Conservation (phyloP, 108 stramenopile genomes). For the Cyclotella cryptica region DNA sequence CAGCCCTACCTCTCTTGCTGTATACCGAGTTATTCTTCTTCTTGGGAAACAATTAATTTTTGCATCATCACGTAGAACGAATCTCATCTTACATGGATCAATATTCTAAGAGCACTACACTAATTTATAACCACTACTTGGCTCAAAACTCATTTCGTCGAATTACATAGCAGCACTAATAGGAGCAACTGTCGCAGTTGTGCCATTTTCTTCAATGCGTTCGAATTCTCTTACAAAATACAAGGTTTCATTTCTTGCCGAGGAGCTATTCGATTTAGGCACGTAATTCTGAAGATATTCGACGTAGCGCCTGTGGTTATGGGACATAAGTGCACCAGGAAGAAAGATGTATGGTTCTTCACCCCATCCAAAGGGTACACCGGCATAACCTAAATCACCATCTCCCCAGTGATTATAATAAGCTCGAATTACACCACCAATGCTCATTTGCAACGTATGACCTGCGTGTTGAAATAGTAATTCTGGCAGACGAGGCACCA, state of each 20-base stretch:
- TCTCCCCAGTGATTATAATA: conserved; percentile 73
- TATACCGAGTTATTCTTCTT: too few species aligned
- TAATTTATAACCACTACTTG: not conserved
- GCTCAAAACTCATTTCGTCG: not conserved
- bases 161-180: not conserved
- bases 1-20: too few species aligned
- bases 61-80: too few species aligned
- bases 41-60: too few species aligned
- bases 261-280: conserved; percentile 38
- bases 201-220: conserved; percentile 12
- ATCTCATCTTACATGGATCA: too few species aligned
- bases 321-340: conserved; percentile 64
- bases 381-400: conserved; percentile 49
- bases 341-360: conserved; percentile 64
- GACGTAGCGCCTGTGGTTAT: conserved; percentile 43
- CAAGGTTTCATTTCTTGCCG: not conserved
- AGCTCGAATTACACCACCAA: conserved; percentile 38
- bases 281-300: conserved; percentile 35
- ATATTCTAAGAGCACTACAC: too few species aligned
- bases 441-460: conserved; percentile 81
- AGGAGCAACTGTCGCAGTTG: not conserved
- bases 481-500: conserved; percentile 82
- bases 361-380: conserved; percentile 78
- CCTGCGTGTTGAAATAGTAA: conserved; percentile 75
- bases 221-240: conserved; percentile 42